Evolutionary conservation across 2,329 filamentous ascomycete species (phyloP), one percentile per base, ranked within the genome.

Genomic region (Leptographium radiaticola): DNA sequence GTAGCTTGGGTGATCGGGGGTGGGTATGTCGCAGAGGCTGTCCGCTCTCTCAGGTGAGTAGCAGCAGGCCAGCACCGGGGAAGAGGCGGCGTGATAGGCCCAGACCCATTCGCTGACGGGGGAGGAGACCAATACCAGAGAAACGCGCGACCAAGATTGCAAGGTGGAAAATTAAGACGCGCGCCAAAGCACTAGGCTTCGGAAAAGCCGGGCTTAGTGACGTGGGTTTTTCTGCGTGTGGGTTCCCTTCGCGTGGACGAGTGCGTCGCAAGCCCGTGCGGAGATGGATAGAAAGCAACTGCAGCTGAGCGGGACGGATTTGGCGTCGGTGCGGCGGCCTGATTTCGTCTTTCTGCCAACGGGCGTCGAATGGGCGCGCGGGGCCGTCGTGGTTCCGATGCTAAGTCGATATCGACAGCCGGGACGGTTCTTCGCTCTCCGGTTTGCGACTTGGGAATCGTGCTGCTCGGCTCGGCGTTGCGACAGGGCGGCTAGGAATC

Each of bases 151-250:
- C 2, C 16, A n/a, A 51, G 38, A 16, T 16, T 36, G 31, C 25
- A 9, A 38, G 25, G 36, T 43, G 38, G 43, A 52, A 47, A 46
- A 52, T 40, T 43, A 53, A 49, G 51, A 53, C 36, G 33, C 44
- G 51, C 40, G 39, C 52, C 46, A 53, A 45, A 31, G 45, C 30
- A 50, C 40, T 48, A 50, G 20, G 34, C 31, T 20, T 48, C 52
- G 52, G 52, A 44, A 49, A 45, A 49, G 30, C 47, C 52, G 52
- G 52, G 13, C 49, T 50, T 50, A 50, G 49, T 30, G 34, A 42
- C 33, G 49, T 50, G 49, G 49, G 30, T 50, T 43, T 43, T 50
- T 40, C 30, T 39, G 34, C 25, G 49, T 39, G 34, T 52, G 50
- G 34, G 42, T 43, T 49, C 48, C n/a, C 25, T 49, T 49, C 16